Evolutionary conservation across 2,329 filamentous ascomycete species (phyloP), one percentile per base, ranked within the genome.

Genomic region (Thermothelomyces thermophilus): DNA sequence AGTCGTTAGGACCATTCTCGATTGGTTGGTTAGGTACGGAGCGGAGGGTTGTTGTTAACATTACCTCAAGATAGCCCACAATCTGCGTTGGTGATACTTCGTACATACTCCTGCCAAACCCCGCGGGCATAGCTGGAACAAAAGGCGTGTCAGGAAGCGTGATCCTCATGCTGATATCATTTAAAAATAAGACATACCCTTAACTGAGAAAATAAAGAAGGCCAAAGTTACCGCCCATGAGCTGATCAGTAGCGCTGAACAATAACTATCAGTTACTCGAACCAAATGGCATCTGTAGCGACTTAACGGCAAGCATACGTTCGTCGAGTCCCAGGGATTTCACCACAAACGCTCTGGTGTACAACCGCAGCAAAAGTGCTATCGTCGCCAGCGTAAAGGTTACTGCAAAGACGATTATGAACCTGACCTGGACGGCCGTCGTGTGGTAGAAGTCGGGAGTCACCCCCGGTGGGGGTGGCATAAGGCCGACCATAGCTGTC

Each of bases 191-290:
- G 19, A 26, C 41, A 9, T 45, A 45, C 42, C 42, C 10, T 45
- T 10, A 2, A 45, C 30, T 6, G 42, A 45, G 4, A 36, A 31
- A n/a, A 45, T 14, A 28, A 45, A 45, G 33, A 45, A 45, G 16
- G 42, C 42, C 31, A 45, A n/a, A 8, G 42, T 45, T 19, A 36
- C 42, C 31, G 42, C 42, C 42, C 42, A 45, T 5, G 42, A 20
- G 20, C 20, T 24, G 9, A 45, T 19, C 2, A 45, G 33, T 11
- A 45, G 31, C 5, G 42, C 42, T 45, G 24, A n/a, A 45, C 2
- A n/a, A 9, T 26, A 2, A 14, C 19, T 9, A 45, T 17, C 17
- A 3, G 5, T 6, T 7, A 43, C 17, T 22, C 28, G 22, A 17
- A 13, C 28, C 5, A 19, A n/a, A 3, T 33, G 14, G 16, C 6